Percentiles rank a stretch among this genome's conserved stretches.
These are phyloP conservation scores for Helicosporidium sp. DNA, from an alignment of 139 green algal species.

Conservation along the genomic window DNA sequence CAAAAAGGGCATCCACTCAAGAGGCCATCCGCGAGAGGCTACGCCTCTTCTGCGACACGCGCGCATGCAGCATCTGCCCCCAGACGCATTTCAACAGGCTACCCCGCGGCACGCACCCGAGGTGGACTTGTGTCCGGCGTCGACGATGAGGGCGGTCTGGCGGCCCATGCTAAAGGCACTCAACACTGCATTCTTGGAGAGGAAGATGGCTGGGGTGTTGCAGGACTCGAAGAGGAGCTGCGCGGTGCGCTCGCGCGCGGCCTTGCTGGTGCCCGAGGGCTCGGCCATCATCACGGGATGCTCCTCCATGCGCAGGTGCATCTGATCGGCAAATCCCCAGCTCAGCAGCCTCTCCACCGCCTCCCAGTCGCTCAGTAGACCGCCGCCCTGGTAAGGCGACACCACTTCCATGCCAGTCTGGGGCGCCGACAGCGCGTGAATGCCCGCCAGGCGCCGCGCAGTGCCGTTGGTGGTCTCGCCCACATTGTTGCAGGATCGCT, in stretches of 20 bases:
- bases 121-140: conserved; percentile 45
- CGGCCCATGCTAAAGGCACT: conserved; percentile 63
- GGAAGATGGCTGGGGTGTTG: conserved; percentile 55
- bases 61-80: too few species aligned
- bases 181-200: conserved; percentile 73
- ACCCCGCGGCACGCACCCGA: conserved; percentile 26
- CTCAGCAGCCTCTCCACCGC: conserved; percentile 32
- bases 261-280: conserved; percentile 43
- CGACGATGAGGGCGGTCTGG: conserved; percentile 77
- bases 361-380: conserved; percentile 43
- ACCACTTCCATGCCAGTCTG: conserved; percentile 9
- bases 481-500: not conserved
- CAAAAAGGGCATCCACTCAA: too few species aligned
- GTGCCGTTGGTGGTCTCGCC: too few species aligned
- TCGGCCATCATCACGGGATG: conserved; percentile 80
- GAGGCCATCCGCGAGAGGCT: too few species aligned
- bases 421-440: not conserved
- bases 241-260: conserved; percentile 50
- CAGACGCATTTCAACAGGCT: conserved; percentile 87
- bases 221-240: conserved; percentile 77
- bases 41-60: too few species aligned
- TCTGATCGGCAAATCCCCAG: too few species aligned
- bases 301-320: conserved; percentile 53
- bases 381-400: conserved; percentile 25
- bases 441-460: too few species aligned